Evolutionary conservation across 257 asterid species (phyloP), one percentile per base, ranked within the genome.

Genomic region (Nicotiana undulata): DNA sequence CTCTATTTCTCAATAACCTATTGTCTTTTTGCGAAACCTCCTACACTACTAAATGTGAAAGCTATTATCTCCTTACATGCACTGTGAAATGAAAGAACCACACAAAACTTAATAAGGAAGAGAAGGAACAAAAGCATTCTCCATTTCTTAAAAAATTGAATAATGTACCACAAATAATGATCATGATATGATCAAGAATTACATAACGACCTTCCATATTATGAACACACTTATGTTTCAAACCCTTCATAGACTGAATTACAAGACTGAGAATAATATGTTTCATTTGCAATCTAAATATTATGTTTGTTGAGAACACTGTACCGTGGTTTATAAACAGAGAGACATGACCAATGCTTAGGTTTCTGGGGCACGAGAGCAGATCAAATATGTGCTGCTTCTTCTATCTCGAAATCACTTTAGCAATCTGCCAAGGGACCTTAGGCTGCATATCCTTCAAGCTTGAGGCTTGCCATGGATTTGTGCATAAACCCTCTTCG

Each of bases 1-100:
- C 99, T 92, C 99, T 89, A 85, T 96, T 96, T 90, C 99, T 92
- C 92, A 96, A 79, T 92, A 96, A 90, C 93, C 99, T n/a, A n/a
- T 93, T 83, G 22, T 12, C 77, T 68, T 72, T 40, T 46, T 46
- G 8, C 40, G 13, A 6, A 46, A 13, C 60, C 51, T 24, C 51
- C 58, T 44, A 20, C 1, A 4, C 22, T 24, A 44, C 58, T 72
- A 15, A 46, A 72, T 22, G 32, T 72, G 51, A 12, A 72, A 72
- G 78, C 40, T 49, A 24, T 9, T 3, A 70, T 20, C 59, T 74
- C 24, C 24, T 46, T 70, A 44, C 59, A 70, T 2, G 9, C 20
- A 63, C 20, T 28, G 8, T 5, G 37, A 63, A 59, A 63, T 22
- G 22, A 46, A 9, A 46, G 60, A 46, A 49, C 34, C 61, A 24